Percentiles rank a stretch among this genome's conserved stretches.
Evolutionary conservation across 164 flowering plant genomes (phyloP).

Genomic region (Aristolochia fimbriata): DNA sequence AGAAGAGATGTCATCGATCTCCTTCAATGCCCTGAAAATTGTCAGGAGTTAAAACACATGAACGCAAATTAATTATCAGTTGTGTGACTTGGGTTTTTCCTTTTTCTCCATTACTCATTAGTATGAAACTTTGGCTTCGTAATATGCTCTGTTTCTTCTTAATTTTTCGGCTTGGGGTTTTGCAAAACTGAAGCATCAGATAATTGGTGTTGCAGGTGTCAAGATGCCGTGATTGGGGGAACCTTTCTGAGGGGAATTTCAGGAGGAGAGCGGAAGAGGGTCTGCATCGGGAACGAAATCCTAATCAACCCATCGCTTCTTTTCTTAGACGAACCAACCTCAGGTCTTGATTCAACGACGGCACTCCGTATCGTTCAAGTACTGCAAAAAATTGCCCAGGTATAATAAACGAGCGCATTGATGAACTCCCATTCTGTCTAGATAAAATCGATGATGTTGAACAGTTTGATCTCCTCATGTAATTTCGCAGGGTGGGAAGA

Average conservation of each 20-base stretch:
- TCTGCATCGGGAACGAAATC: slow-evolving; percentile 9
- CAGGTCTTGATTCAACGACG: slow-evolving; percentile 5
- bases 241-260: slow-evolving; percentile 6
- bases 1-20: not conserved
- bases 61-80: too few species aligned
- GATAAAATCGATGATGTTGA: not conserved
- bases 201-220: slow-evolving; percentile 1
- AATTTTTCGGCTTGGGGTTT: too few species aligned
- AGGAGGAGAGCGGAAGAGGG: slow-evolving; percentile 9
- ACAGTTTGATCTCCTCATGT: not conserved
- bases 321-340: slow-evolving; percentile 7
- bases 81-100: too few species aligned
- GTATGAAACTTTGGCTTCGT: too few species aligned
- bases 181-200: not conserved
- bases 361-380: slow-evolving; percentile 4
- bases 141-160: too few species aligned
- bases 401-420: not conserved
- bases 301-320: slow-evolving; percentile 7
- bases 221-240: slow-evolving; percentile 7
- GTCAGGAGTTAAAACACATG: too few species aligned
- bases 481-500: slow-evolving; percentile 63
- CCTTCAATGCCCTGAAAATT: too few species aligned
- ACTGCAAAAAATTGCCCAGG: slow-evolving; percentile 6
- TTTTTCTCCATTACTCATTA: too few species aligned
- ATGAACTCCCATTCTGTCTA: not conserved